These are phyloP conservation scores for Penicillium sp. DNA, from an alignment of 2,329 filamentous ascomycete species.

Conservation along the genomic window DNA sequence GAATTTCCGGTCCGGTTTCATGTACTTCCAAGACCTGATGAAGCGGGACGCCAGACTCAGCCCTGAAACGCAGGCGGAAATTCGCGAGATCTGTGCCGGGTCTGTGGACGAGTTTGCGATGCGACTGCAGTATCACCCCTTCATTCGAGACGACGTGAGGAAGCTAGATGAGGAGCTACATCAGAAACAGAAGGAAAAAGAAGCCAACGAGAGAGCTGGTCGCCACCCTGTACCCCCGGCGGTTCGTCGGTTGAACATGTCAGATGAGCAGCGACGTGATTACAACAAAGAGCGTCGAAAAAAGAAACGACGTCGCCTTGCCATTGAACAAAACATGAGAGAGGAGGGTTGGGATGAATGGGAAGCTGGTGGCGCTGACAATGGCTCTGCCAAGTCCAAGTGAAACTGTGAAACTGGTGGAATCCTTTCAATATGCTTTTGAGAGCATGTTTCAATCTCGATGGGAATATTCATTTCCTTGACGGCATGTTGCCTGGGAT, in stretches of 20 bases:
- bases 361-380: slow-evolving; percentile 2
- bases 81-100: slow-evolving; percentile 30
- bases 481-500: neutral
- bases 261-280: slow-evolving; percentile 16
- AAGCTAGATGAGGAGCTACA: slow-evolving; percentile 9
- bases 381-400: neutral
- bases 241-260: slow-evolving; percentile 9
- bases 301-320: slow-evolving; percentile 20
- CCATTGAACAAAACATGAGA: slow-evolving; percentile 19
- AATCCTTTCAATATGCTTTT: neutral
- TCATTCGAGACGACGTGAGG: slow-evolving; percentile 19
- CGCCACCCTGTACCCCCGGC: slow-evolving; percentile 6
- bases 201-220: neutral
- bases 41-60: slow-evolving; percentile 31
- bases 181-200: neutral
- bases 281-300: slow-evolving; percentile 25
- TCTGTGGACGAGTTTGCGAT: slow-evolving; percentile 35
- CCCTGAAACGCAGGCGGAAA: slow-evolving; percentile 26
- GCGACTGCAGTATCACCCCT: slow-evolving; percentile 32
- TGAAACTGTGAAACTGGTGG: slow-evolving; percentile 4
- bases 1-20: slow-evolving; percentile 39
- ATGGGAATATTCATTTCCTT: neutral
- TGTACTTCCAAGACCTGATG: slow-evolving; percentile 41
- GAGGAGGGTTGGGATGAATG: slow-evolving; percentile 27
- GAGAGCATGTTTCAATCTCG: neutral